Percentiles rank a stretch among this genome's conserved stretches.
Conservation (phyloP, 169 alveolate species). For the Plasmodium sp. region DNA sequence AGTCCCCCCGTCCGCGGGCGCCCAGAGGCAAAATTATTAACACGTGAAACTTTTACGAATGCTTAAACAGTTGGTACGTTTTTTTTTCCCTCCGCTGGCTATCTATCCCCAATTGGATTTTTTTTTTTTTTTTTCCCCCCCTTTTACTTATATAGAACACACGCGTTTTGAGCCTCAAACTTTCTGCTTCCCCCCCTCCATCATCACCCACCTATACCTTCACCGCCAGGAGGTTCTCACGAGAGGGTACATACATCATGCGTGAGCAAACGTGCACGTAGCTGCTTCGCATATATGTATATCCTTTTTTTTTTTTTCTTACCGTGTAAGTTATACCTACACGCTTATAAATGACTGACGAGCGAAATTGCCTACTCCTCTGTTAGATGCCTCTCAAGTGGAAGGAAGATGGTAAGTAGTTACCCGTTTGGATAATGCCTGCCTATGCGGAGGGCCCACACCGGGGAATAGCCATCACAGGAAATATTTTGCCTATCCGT, state of each 20-base stretch:
- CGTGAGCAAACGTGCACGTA: neutral
- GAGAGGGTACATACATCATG: neutral
- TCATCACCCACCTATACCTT: neutral
- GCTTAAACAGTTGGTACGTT: neutral
- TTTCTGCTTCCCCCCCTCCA: neutral
- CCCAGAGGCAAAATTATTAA: neutral
- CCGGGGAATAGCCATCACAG: neutral
- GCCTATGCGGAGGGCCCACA: neutral
- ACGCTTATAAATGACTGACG: neutral
- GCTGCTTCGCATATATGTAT: neutral
- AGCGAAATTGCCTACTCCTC: neutral
- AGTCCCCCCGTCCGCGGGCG: neutral
- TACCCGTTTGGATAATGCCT: neutral
- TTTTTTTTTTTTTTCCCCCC: neutral
- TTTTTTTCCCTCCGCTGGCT: neutral
- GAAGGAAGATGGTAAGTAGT: neutral
- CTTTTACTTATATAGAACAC: neutral
- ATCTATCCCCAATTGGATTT: neutral
- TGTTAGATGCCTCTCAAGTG: neutral
- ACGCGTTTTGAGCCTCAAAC: neutral
- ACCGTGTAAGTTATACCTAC: neutral
- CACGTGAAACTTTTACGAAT: neutral
- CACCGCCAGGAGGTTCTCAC: neutral
- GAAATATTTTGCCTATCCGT: neutral
- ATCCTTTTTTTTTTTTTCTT: neutral